Evolutionary conservation across 1,284 basidiomycete genomes (phyloP), one percentile per base, ranked within the genome.

Genomic region (Xerocomus minutiporus): DNA sequence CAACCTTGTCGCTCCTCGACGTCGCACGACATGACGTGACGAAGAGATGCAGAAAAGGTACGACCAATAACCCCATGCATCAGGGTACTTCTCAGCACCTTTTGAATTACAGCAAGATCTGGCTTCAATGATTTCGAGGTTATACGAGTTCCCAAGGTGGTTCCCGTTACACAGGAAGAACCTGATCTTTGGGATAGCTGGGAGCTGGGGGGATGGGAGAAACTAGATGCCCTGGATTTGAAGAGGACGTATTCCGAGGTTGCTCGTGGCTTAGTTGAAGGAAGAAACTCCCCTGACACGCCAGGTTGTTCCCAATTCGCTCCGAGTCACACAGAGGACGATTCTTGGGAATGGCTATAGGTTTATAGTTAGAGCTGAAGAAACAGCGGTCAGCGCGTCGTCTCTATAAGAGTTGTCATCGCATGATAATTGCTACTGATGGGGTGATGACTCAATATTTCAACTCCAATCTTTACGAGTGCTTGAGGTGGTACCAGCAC

Each of bases 211-310:
- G 65, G 56, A 17, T 65, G 67, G 63, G 66, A 67, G 29, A 55
- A 52, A 32, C 17, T 69, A 5, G 55, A 65, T 26, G 34, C 12
- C 2, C 20, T 17, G 17, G 31, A 31, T 26, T 48, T 53, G 39
- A 60, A 51, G 54, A 64, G 51, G 41, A 53, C 54, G 11, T 68
- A 69, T 50, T 65, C 60, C 0, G 65, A 69, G 40, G 67, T 55
- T 17, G 58, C 46, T 17, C 61, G 6, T n/a, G 50, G 52, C 13
- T 42, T 53, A 8, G 15, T 46, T 5, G 47, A 58, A 3, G 43
- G 28, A 26, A 46, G 45, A 17, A 29, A 50, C 17, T 46, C 44
- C 42, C 39, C 48, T 8, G 36, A 34, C 2, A 9, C 15, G 2
- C n/a, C 34, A 15, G 35, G 41, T 26, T 50, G 23, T 26, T 38